Conservation (phyloP, 2,329 filamentous ascomycete genomes). For the Zymoseptoria passerinii region DNA sequence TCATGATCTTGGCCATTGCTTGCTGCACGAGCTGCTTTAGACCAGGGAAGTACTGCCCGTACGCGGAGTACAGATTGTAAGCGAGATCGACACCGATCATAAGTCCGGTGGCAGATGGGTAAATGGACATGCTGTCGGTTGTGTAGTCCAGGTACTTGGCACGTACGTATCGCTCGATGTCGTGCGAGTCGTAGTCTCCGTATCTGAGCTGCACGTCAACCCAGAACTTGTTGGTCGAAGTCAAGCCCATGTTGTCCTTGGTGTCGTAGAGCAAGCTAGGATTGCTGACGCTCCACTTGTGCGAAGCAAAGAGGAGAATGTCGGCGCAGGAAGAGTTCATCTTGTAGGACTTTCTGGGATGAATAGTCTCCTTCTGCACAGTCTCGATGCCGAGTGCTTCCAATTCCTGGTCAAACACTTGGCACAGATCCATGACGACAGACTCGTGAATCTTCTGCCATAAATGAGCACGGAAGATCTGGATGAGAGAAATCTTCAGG, state of each 20-base stretch:
- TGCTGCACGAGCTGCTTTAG: conserved; percentile 92
- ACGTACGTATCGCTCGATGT: conserved; percentile 94
- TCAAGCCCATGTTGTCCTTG: conserved; percentile 88
- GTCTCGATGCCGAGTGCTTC: conserved; percentile 94
- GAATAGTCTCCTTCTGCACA: conserved; percentile 97
- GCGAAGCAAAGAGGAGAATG: conserved; percentile 90
- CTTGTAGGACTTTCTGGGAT: conserved; percentile 99
- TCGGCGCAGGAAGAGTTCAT: conserved; percentile 99
- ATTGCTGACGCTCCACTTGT: conserved; percentile 97
- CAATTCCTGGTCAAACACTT: conserved; percentile 95
- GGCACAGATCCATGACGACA: conserved; percentile 97
- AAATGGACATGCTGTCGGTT: conserved; percentile 96
- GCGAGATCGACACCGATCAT: conserved; percentile 98
- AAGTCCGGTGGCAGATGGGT: conserved; percentile 88
- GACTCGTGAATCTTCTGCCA: conserved; percentile 99
- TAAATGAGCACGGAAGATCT: conserved; percentile 98
- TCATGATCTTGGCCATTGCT: conserved; percentile 99
- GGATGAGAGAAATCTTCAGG: conserved; percentile 93
- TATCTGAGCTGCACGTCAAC: conserved; percentile 93
- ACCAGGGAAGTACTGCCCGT: conserved; percentile 97
- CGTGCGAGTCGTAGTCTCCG: conserved; percentile 97
- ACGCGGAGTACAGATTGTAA: conserved; percentile 97
- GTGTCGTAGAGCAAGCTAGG: conserved; percentile 92
- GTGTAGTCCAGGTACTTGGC: conserved; percentile 99
- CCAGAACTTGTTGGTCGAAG: conserved; percentile 99